phyloP scores from a whole-genome alignment of 2,329 filamentous ascomycete genomes.

The Davidsoniella neocaledoniae region DNA sequence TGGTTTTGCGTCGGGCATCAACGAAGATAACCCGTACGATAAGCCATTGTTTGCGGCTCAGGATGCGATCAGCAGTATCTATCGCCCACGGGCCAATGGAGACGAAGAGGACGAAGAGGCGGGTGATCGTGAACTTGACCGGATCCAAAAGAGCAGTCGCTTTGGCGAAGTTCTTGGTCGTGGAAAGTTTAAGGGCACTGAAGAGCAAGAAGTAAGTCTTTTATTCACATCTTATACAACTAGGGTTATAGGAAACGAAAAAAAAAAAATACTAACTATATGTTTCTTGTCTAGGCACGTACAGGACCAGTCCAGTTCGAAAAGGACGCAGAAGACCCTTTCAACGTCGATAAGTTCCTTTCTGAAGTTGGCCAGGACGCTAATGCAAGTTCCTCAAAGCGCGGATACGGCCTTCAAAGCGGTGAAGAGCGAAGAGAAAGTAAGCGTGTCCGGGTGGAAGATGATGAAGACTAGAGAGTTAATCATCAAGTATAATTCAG shows the following conservation, averaged over 20 bases:
- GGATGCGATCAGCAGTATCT: conserved; percentile 87
- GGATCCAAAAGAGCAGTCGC: conserved; percentile 68
- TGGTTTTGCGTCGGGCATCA: conserved; percentile 82
- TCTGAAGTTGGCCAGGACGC: conserved; percentile 53
- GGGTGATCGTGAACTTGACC: conserved; percentile 69
- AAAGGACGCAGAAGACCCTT: conserved; percentile 70
- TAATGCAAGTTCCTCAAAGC: conserved; percentile 36
- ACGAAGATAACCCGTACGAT: conserved; percentile 94
- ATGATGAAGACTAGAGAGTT: conserved; percentile 36
- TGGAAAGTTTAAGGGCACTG: conserved; percentile 80
- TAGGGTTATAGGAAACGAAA: neutral
- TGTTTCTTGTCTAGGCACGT: conserved; percentile 34
- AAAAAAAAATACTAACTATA: conserved; percentile 19
- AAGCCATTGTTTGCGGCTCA: conserved; percentile 94
- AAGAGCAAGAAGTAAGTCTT: conserved; percentile 55
- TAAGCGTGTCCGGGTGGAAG: conserved; percentile 66
- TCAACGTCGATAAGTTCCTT: conserved; percentile 89
- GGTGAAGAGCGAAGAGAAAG: conserved; percentile 32
- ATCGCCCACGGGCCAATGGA: conserved; percentile 60
- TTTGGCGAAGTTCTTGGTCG: conserved; percentile 76
- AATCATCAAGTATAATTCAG: too few species aligned
- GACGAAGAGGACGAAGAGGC: conserved; percentile 63
- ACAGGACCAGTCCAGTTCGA: conserved; percentile 95
- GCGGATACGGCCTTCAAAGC: conserved; percentile 62
- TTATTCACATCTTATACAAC: neutral